A percentile compares a stretch with the other conserved stretches of the same genome.
These are phyloP conservation scores for Verticillium alfalfae DNA, from an alignment of 2,329 filamentous ascomycete genomes.

Conservation along the genomic window DNA sequence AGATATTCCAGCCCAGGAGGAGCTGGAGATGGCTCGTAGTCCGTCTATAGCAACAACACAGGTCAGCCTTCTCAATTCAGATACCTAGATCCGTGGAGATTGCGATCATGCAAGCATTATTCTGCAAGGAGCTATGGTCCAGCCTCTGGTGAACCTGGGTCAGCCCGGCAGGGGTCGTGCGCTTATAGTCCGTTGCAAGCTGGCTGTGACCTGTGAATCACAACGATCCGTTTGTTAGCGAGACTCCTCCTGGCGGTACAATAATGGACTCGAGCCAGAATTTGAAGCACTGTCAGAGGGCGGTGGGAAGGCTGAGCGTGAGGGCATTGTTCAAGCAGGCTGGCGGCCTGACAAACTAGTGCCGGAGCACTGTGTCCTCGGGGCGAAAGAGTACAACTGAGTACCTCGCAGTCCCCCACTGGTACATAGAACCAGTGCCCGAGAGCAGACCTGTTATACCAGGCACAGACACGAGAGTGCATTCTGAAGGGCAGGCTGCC, in stretches of 20 bases:
- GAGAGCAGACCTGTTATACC: conserved; percentile 3
- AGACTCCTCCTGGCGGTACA: neutral
- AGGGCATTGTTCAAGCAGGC: neutral
- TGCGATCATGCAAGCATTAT: neutral
- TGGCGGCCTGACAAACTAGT: neutral
- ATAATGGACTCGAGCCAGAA: neutral
- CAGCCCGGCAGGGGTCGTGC: neutral
- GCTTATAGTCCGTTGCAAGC: neutral
- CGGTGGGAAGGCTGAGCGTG: neutral
- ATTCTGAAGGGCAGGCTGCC: neutral
- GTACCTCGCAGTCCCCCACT: neutral
- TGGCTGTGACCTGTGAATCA: neutral
- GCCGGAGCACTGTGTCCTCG: neutral
- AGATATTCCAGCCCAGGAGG: conserved; percentile 46
- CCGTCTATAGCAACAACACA: conserved; percentile 32
- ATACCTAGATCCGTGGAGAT: neutral
- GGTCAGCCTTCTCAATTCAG: conserved; percentile 17
- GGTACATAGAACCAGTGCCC: conserved; percentile 10
- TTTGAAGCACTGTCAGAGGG: neutral
- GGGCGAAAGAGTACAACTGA: neutral
- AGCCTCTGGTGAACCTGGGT: neutral
- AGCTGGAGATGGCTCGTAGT: conserved; percentile 49
- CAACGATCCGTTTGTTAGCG: neutral
- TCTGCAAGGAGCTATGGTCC: neutral
- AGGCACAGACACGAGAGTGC: neutral